Percentiles rank a stretch among this genome's conserved stretches.
Evolutionary conservation across 805 yeast genomes (phyloP).

Genomic region (Yamadazyma ubonensis): DNA sequence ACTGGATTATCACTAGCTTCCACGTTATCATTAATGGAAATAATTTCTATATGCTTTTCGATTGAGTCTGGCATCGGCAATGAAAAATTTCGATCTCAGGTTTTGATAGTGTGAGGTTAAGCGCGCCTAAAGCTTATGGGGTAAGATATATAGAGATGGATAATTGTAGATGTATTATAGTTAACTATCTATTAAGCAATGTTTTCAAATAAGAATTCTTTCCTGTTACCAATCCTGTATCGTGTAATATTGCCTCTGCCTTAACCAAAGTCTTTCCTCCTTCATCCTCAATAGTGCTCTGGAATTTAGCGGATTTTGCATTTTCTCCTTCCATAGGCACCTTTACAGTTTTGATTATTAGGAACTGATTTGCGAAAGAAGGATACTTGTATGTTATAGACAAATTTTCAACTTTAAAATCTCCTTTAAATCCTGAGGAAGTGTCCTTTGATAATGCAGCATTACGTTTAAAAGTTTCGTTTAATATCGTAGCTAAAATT

Average conservation of each 20-base stretch:
- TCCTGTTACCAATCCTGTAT: conserved; percentile 25
- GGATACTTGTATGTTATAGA: conserved; percentile 64
- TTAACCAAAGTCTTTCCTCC: conserved; percentile 56
- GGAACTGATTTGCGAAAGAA: conserved; percentile 73
- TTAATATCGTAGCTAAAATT: conserved; percentile 73
- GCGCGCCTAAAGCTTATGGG: too few relatives aligned
- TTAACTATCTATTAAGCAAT: background rate
- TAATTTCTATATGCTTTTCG: conserved; percentile 30
- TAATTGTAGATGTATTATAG: too few relatives aligned
- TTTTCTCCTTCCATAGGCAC: conserved; percentile 29
- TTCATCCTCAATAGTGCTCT: conserved; percentile 52
- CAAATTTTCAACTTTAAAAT: conserved; percentile 48
- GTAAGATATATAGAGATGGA: too few relatives aligned
- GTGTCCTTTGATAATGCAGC: conserved; percentile 40
- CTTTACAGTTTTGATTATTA: conserved; percentile 54
- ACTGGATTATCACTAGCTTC: conserved; percentile 22
- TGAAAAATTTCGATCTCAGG: conserved; percentile 6
- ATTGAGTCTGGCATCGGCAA: conserved; percentile 9
- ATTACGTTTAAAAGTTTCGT: conserved; percentile 66
- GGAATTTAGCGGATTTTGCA: conserved; percentile 39
- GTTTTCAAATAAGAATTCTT: background rate
- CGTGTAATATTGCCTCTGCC: conserved; percentile 50
- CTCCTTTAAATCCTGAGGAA: conserved; percentile 39
- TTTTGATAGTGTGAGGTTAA: conserved; percentile 3
- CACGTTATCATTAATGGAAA: conserved; percentile 34